Conservation (phyloP, 2,329 filamentous ascomycete species). For the Rutstroemia sp. region DNA sequence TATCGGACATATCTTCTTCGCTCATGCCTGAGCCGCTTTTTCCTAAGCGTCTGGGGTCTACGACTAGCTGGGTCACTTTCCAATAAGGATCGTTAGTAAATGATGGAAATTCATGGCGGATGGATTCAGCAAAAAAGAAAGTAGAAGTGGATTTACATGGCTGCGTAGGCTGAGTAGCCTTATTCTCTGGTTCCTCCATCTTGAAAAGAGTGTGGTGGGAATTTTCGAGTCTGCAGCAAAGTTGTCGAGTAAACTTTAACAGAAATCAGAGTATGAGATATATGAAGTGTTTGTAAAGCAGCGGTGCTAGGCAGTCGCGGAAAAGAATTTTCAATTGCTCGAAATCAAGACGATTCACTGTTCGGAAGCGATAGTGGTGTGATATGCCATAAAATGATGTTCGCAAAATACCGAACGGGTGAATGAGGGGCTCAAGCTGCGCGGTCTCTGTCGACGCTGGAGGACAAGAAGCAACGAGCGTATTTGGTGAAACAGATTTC, state of each 20-base stretch:
- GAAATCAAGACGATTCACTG: too few relatives aligned
- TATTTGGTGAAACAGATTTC: too few relatives aligned
- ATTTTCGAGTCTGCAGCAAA: slow-evolving; percentile 6
- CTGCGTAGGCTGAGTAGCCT: slow-evolving; percentile 17
- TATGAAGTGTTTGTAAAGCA: slow-evolving; percentile 9
- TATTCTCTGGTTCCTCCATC: slow-evolving; percentile 21
- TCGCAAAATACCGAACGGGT: too few relatives aligned
- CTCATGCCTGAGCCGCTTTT: slow-evolving; percentile 76
- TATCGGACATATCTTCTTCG: slow-evolving; percentile 77
- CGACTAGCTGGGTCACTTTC: slow-evolving; percentile 66
- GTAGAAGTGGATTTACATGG: slow-evolving; percentile 20
- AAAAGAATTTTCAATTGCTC: neutral
- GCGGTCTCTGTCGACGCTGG: too few relatives aligned
- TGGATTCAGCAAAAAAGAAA: slow-evolving; percentile 1
- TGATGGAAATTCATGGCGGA: neutral
- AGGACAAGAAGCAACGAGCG: too few relatives aligned
- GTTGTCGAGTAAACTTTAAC: neutral
- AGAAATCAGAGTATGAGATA: too few relatives aligned
- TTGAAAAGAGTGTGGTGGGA: slow-evolving; percentile 14
- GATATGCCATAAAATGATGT: too few relatives aligned
- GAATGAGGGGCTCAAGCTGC: too few relatives aligned
- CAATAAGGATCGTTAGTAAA: slow-evolving; percentile 17
- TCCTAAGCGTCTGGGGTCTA: slow-evolving; percentile 74
- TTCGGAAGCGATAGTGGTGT: too few relatives aligned
- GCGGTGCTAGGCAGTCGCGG: neutral